Conservation (phyloP, 192 early-diverging fungal species). For the Coemansia asiatica region DNA sequence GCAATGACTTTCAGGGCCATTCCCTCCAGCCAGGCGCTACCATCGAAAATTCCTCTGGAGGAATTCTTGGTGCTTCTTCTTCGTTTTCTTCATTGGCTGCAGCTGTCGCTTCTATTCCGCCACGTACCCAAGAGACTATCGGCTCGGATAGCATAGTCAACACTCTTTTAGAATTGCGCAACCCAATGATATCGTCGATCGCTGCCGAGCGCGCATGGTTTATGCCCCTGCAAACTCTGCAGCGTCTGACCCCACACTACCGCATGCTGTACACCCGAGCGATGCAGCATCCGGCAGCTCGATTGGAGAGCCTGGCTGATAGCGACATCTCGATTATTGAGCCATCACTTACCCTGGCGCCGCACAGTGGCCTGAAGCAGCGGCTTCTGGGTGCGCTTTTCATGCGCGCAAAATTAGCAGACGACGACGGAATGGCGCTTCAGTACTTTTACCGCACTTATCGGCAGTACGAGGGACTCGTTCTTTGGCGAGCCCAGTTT, state of each 20-base stretch:
- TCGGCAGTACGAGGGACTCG: conserved; percentile 48
- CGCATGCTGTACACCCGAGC: conserved; percentile 40
- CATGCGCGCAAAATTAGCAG: conserved; percentile 18
- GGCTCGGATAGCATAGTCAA: conserved; percentile 1
- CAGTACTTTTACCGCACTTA: conserved; percentile 49
- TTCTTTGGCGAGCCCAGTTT: conserved; percentile 54
- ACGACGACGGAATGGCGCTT: conserved; percentile 18
- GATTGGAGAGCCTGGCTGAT: conserved; percentile 36
- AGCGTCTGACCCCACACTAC: conserved; percentile 41
- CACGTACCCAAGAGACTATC: background rate
- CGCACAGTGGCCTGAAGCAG: conserved; percentile 50
- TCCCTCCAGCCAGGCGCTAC: too few relatives aligned
- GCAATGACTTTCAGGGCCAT: background rate
- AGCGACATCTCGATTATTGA: conserved; percentile 28
- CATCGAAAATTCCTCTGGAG: too few relatives aligned
- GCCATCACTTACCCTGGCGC: conserved; percentile 38
- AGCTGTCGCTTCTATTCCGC: too few relatives aligned
- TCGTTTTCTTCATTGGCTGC: too few relatives aligned
- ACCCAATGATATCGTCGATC: conserved; percentile 18
- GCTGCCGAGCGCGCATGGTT: conserved; percentile 10
- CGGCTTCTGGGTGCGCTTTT: conserved; percentile 45
- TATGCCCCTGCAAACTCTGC: conserved; percentile 32
- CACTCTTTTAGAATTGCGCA: conserved; percentile 14
- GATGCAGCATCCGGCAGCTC: conserved; percentile 27
- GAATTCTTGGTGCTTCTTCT: too few relatives aligned